These are phyloP conservation scores for Jimgerdemannia lactiflua DNA, from an alignment of 192 early-diverging fungal species.

Conservation along the genomic window DNA sequence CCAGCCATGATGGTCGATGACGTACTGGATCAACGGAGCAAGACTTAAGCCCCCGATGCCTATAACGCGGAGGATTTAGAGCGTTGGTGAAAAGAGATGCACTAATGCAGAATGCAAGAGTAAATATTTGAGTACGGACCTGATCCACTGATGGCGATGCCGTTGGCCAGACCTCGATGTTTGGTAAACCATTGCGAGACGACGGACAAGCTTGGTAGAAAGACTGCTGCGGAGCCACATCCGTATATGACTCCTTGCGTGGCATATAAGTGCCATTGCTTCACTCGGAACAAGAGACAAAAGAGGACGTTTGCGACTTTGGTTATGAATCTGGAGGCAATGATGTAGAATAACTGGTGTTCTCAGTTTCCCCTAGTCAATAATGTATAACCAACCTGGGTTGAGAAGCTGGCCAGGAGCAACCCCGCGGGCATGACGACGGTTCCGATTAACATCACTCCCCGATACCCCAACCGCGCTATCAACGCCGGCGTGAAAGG, in stretches of 20 bases:
- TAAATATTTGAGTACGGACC: too few relatives aligned
- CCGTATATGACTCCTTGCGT: conserved; percentile 66
- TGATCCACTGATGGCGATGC: conserved; percentile 9
- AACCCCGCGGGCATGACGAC: too few relatives aligned
- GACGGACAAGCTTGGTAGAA: conserved; percentile 53
- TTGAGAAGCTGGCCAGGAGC: too few relatives aligned
- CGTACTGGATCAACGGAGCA: conserved; percentile 40
- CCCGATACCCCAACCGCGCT: conserved; percentile 23
- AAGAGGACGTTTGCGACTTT: too few relatives aligned
- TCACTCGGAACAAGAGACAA: too few relatives aligned
- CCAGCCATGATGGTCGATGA: conserved; percentile 32
- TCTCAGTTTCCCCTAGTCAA: too few relatives aligned
- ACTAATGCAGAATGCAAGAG: too few relatives aligned
- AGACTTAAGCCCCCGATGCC: conserved; percentile 62
- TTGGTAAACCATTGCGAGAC: conserved; percentile 63
- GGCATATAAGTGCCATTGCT: conserved; percentile 60
- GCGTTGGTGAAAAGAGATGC: too few relatives aligned
- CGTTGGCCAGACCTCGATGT: conserved; percentile 58
- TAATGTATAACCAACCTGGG: too few relatives aligned
- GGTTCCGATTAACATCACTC: conserved; percentile 22
- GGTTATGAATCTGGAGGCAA: too few relatives aligned
- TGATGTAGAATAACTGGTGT: too few relatives aligned
- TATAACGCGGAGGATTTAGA: conserved; percentile 36
- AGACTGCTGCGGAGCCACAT: conserved; percentile 50
- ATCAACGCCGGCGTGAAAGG: conserved; percentile 26